Conservation (phyloP, 495 filamentous ascomycete species). For the Podospora anserina region DNA sequence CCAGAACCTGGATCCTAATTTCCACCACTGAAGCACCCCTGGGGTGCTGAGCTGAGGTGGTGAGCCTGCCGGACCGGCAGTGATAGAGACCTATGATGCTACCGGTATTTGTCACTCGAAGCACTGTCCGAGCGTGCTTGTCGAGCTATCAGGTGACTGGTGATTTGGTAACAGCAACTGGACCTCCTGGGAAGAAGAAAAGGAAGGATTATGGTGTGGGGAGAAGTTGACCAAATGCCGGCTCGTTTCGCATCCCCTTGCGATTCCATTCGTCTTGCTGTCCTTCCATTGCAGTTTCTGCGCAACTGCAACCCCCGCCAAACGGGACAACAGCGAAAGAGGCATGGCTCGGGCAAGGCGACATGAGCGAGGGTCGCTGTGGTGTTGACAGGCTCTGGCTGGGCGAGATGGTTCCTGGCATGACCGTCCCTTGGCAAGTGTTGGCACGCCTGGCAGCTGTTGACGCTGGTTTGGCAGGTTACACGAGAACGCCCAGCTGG, state of each 20-base stretch:
- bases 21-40: slow-evolving; percentile 2
- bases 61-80: no score
- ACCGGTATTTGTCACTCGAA: background rate
- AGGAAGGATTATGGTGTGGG: background rate
- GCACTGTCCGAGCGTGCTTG: slow-evolving; percentile 2
- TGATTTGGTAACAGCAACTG: background rate
- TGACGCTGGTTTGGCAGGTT: slow-evolving; percentile 4
- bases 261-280: background rate
- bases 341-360: background rate
- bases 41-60: no score
- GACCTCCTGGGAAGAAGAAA: background rate
- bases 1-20: slow-evolving; percentile 20
- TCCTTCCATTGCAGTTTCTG: background rate
- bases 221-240: background rate
- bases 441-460: slow-evolving; percentile 1
- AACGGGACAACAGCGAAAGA: background rate
- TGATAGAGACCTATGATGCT: no score
- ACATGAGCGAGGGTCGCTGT: background rate
- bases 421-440: slow-evolving; percentile 4
- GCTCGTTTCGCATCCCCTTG: background rate
- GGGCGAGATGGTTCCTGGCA: background rate
- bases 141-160: background rate
- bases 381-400: slow-evolving; percentile 1
- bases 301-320: background rate
- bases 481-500: background rate